Percentiles rank a stretch among this genome's conserved stretches.
Conservation (phyloP, 192 early-diverging fungal genomes). For the Coemansia sp. region DNA sequence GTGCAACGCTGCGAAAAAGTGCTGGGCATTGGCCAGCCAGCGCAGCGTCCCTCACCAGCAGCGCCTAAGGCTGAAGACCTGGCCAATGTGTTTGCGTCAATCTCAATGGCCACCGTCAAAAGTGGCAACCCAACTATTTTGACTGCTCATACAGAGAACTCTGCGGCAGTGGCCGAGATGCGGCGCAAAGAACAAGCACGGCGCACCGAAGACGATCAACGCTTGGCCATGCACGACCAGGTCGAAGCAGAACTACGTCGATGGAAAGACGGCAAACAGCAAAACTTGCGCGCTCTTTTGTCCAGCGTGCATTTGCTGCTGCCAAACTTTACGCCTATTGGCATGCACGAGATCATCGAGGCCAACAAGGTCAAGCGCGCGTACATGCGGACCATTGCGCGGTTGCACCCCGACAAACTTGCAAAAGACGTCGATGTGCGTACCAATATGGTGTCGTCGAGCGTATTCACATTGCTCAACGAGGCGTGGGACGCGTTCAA, state of each 20-base stretch:
- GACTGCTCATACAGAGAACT: constrained; percentile 32
- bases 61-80: constrained; percentile 21
- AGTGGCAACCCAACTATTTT: constrained; percentile 19
- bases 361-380: constrained; percentile 84
- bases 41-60: neutral
- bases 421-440: constrained; percentile 74
- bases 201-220: constrained; percentile 76
- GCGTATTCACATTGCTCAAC: constrained; percentile 86
- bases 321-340: constrained; percentile 77
- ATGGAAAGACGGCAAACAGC: constrained; percentile 89
- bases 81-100: constrained; percentile 48
- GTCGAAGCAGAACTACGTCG: constrained; percentile 70
- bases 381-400: constrained; percentile 91
- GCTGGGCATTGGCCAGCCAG: constrained; percentile 32
- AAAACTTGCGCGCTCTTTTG: constrained; percentile 85
- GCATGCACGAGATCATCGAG: constrained; percentile 82
- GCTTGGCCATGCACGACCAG: constrained; percentile 71
- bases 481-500: constrained; percentile 96
- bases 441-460: constrained; percentile 76
- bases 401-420: constrained; percentile 95
- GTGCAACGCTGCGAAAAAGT: constrained; percentile 61
- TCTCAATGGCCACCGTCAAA: constrained; percentile 36
- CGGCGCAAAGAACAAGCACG: constrained; percentile 67
- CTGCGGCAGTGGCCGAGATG: constrained; percentile 66
- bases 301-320: constrained; percentile 77